Conservation (phyloP, 805 yeast genomes). For the Schwanniomyces vanrijiae region DNA sequence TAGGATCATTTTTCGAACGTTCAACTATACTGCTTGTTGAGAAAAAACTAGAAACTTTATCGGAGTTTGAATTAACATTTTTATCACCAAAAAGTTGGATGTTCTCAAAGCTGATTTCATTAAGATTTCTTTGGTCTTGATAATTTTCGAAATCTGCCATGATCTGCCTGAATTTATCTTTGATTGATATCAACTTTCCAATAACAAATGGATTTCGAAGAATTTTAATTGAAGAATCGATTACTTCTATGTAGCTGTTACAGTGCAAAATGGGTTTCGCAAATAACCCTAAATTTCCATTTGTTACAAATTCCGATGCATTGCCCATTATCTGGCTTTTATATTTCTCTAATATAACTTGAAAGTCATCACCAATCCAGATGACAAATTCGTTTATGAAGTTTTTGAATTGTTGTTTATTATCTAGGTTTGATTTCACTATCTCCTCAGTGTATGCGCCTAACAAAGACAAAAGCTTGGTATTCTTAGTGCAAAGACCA, state of each 20-base stretch:
- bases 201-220: conserved; percentile 41
- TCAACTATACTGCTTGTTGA: conserved; percentile 35
- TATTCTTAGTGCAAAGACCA: conserved; percentile 41
- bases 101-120: conserved; percentile 35
- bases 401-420: conserved; percentile 29
- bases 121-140: conserved; percentile 18
- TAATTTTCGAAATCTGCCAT: conserved; percentile 13
- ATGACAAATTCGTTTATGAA: conserved; percentile 39
- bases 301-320: conserved; percentile 7
- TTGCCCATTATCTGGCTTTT: conserved; percentile 1
- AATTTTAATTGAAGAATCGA: conserved; percentile 16
- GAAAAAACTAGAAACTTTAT: conserved; percentile 37
- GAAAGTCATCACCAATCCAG: conserved; percentile 37
- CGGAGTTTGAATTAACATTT: conserved; percentile 2
- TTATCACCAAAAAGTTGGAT: conserved; percentile 28
- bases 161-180: conserved; percentile 13
- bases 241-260: conserved; percentile 26
- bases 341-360: conserved; percentile 36
- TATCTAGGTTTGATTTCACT: conserved; percentile 14
- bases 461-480: conserved; percentile 23
- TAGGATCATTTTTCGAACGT: conserved; percentile 24
- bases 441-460: conserved; percentile 13
- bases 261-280: conserved; percentile 34
- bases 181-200: conserved; percentile 24
- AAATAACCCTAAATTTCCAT: conserved; percentile 16